Percentiles rank a stretch among this genome's conserved stretches.
Conservation (phyloP, 169 alveolate genomes). For the Plasmodium fragile region DNA sequence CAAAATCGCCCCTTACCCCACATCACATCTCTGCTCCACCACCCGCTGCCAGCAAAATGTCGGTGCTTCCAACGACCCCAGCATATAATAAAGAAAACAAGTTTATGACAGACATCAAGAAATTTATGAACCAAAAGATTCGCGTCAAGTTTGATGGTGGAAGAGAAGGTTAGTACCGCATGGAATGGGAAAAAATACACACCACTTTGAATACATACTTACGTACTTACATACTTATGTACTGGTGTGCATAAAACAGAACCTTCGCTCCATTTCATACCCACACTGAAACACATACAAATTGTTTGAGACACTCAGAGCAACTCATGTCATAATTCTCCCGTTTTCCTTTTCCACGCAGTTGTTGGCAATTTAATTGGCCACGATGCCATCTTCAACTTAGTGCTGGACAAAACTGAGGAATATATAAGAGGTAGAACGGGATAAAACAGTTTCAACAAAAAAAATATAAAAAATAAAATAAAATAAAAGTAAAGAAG, state of each 20-base stretch:
- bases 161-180: slow-evolving; percentile 85
- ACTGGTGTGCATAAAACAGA: background rate
- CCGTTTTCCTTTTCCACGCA: slow-evolving; percentile 39
- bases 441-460: background rate
- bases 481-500: background rate
- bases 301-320: background rate
- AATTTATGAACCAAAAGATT: slow-evolving; percentile 87
- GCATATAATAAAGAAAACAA: slow-evolving; percentile 83
- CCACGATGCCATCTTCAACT: slow-evolving; percentile 90
- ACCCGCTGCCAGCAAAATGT: slow-evolving; percentile 56
- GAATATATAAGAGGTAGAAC: slow-evolving; percentile 89
- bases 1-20: background rate
- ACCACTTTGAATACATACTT: background rate
- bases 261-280: background rate
- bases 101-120: slow-evolving; percentile 87
- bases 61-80: slow-evolving; percentile 39
- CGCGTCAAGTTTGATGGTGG: slow-evolving; percentile 92
- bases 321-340: background rate
- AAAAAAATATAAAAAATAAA: background rate
- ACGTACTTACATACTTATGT: background rate
- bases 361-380: slow-evolving; percentile 92
- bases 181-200: background rate
- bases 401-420: slow-evolving; percentile 91
- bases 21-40: background rate
- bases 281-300: background rate